phyloP scores from a whole-genome alignment of 257 asterid species.

The Forsythia viridissima region DNA sequence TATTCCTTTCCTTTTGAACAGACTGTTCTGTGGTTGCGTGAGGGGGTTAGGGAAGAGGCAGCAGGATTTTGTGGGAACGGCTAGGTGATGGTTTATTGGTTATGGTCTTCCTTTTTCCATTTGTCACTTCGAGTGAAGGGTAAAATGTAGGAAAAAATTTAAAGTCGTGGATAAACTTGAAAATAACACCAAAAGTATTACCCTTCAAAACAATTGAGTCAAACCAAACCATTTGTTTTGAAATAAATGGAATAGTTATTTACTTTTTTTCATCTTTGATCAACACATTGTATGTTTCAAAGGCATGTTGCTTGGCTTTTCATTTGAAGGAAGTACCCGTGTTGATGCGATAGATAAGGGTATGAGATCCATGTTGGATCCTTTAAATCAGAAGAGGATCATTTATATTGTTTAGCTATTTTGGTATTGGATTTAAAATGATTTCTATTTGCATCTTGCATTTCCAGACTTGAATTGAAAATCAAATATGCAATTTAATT shows the following conservation, averaged over 20 bases:
- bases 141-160: background rate
- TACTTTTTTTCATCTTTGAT: background rate
- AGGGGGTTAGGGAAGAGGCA: background rate
- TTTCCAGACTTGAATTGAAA: background rate
- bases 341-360: background rate
- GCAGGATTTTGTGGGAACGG: background rate
- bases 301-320: slow-evolving; percentile 1
- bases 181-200: background rate
- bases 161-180: background rate
- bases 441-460: background rate
- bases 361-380: background rate
- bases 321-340: background rate
- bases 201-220: background rate
- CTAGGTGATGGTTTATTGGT: background rate
- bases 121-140: background rate
- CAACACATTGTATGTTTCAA: background rate
- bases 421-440: background rate
- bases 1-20: background rate
- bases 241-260: background rate
- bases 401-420: background rate
- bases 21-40: background rate
- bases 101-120: background rate
- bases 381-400: background rate
- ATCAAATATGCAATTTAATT: background rate
- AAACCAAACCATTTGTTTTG: background rate